These are phyloP conservation scores for Pneumocystis oryctolagi DNA, from an alignment of 1,139 yeast species.

Conservation along the genomic window DNA sequence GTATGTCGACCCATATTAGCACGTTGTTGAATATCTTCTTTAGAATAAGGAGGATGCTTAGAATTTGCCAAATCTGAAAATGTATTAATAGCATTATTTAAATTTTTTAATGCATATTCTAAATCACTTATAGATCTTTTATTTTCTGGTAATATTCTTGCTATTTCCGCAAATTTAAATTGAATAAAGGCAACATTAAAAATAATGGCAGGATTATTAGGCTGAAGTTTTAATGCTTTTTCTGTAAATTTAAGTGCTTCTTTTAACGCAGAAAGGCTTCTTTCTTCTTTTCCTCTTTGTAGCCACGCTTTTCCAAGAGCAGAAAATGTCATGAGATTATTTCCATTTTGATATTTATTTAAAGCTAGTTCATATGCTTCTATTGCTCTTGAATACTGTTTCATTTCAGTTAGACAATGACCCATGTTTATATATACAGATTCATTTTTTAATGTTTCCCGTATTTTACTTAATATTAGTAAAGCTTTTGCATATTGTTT, in stretches of 20 bases:
- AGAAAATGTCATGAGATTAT: constrained; percentile 48
- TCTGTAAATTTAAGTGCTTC: constrained; percentile 50
- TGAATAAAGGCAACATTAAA: constrained; percentile 77
- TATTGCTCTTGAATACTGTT: constrained; percentile 71
- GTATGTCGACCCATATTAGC: constrained; percentile 73
- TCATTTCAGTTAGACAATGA: constrained; percentile 69
- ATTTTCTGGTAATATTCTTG: constrained; percentile 47
- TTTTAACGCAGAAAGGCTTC: constrained; percentile 42
- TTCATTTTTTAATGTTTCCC: constrained; percentile 77
- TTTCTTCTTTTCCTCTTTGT: constrained; percentile 59
- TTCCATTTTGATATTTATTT: constrained; percentile 46
- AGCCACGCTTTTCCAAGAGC: constrained; percentile 86
- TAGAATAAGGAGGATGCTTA: constrained; percentile 56
- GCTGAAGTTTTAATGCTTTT: constrained; percentile 20
- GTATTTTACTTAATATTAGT: constrained; percentile 72
- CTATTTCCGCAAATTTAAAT: constrained; percentile 73
- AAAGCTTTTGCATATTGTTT: constrained; percentile 59
- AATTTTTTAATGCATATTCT: constrained; percentile 40
- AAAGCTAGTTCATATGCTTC: constrained; percentile 29
- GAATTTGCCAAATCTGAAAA: constrained; percentile 49
- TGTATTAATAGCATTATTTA: constrained; percentile 47
- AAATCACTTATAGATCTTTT: constrained; percentile 52
- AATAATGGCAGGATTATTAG: constrained; percentile 34
- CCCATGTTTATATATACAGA: constrained; percentile 77
- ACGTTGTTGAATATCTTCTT: constrained; percentile 66